phyloP scores from a whole-genome alignment of 176 grass and related monocot species.

The Puccinellia tenuiflora region DNA sequence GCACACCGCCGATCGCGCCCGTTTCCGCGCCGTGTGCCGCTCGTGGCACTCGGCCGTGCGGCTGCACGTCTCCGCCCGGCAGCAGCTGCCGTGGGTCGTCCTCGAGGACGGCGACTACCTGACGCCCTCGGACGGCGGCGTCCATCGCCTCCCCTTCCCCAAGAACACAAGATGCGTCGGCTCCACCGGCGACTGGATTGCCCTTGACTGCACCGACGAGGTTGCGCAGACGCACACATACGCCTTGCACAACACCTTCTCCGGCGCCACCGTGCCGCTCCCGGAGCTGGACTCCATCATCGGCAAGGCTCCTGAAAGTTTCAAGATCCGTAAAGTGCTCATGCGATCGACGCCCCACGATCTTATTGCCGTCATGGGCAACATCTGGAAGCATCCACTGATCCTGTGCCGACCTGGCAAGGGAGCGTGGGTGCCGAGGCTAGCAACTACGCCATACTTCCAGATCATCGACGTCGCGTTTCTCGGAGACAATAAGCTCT shows the following conservation, averaged over 20 bases:
- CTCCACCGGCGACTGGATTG: neutral
- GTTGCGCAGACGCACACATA: neutral
- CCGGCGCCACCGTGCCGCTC: neutral
- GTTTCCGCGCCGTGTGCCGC: neutral
- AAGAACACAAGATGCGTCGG: neutral
- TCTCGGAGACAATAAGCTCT: neutral
- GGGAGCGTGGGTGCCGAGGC: neutral
- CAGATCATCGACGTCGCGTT: neutral
- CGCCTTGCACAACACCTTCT: neutral
- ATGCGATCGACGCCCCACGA: neutral
- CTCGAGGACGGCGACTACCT: neutral
- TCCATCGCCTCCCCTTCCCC: neutral
- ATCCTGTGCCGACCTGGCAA: neutral
- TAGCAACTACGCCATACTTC: neutral
- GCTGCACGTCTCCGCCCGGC: neutral
- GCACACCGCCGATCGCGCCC: neutral
- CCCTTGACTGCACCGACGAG: neutral
- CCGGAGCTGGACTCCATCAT: neutral
- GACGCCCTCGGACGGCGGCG: neutral
- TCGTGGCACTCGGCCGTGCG: neutral
- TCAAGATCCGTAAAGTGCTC: neutral
- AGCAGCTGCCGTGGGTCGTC: neutral
- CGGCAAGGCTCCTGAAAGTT: neutral
- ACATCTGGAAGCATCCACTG: neutral
- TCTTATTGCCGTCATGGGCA: neutral